phyloP scores from a whole-genome alignment of 352 stramenopile genomes.

The Phytophthora nicotianae region DNA sequence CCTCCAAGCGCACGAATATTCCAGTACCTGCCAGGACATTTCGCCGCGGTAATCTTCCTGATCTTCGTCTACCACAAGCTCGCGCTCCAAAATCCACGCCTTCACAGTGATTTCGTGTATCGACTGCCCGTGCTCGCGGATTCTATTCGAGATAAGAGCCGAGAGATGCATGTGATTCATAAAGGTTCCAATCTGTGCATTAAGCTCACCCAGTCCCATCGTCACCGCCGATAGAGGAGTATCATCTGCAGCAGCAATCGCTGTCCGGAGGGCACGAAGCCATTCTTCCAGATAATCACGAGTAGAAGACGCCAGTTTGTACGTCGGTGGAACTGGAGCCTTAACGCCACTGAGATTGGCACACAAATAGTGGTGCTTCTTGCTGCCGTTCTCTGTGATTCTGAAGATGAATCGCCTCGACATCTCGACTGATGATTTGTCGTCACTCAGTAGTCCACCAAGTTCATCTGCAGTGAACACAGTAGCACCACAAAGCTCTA shows the following conservation, averaged over 20 bases:
- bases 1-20: slow-evolving; percentile 67
- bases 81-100: slow-evolving; percentile 67
- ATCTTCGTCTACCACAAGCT: slow-evolving; percentile 39
- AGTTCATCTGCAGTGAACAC: slow-evolving; percentile 65
- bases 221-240: background rate
- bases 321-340: slow-evolving; percentile 4
- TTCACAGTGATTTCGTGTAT: slow-evolving; percentile 61
- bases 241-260: slow-evolving; percentile 3
- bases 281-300: slow-evolving; percentile 56
- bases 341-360: slow-evolving; percentile 36
- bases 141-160: slow-evolving; percentile 41
- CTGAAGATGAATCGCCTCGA: slow-evolving; percentile 73
- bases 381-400: slow-evolving; percentile 39
- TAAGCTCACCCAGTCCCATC: slow-evolving; percentile 46
- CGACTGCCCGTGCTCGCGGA: slow-evolving; percentile 27
- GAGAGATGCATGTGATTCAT: slow-evolving; percentile 62
- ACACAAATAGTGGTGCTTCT: slow-evolving; percentile 62
- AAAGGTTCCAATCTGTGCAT: slow-evolving; percentile 45
- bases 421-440: slow-evolving; percentile 52
- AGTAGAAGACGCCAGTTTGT: slow-evolving; percentile 39
- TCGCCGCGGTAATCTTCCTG: slow-evolving; percentile 7
- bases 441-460: slow-evolving; percentile 39
- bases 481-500: slow-evolving; percentile 48
- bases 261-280: slow-evolving; percentile 45
- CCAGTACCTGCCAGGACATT: slow-evolving; percentile 61